Evolutionary conservation across 331 rosid genomes (phyloP).

Genomic region (Cydonia oblonga): DNA sequence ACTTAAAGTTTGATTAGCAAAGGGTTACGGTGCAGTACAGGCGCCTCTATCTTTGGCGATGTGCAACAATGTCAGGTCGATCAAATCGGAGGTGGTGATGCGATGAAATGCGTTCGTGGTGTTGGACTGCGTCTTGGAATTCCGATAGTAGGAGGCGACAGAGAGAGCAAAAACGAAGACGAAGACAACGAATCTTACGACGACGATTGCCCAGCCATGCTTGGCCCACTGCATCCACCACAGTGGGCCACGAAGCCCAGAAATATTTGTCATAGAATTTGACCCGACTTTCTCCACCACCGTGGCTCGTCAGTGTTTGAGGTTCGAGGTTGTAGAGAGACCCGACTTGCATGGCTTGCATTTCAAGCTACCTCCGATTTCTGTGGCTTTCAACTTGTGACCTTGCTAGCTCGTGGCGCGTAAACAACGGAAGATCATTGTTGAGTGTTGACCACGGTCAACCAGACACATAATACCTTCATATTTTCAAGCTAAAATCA

Average conservation of each 20-base stretch:
- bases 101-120: not conserved
- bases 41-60: slow-evolving; percentile 48
- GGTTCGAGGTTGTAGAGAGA: not conserved
- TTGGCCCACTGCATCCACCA: slow-evolving; percentile 47
- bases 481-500: not conserved
- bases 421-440: not conserved
- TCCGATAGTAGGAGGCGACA: slow-evolving; percentile 25
- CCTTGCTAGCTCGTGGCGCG: not conserved
- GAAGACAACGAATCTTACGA: slow-evolving; percentile 24
- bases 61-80: slow-evolving; percentile 49
- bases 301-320: not conserved
- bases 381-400: not conserved
- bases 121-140: not conserved
- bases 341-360: not conserved
- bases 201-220: slow-evolving; percentile 39
- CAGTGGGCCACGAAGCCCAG: slow-evolving; percentile 16
- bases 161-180: slow-evolving; percentile 34
- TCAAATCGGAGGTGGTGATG: slow-evolving; percentile 20
- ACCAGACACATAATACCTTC: not conserved
- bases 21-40: slow-evolving; percentile 23
- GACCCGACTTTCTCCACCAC: not conserved
- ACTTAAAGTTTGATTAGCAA: not conserved
- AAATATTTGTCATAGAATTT: slow-evolving; percentile 15
- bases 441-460: not conserved
- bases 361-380: not conserved